A percentile compares a stretch with the other conserved stretches of the same genome.
Evolutionary conservation across 495 filamentous ascomycete genomes (phyloP).

Genomic region (Haplographium delicatum): DNA sequence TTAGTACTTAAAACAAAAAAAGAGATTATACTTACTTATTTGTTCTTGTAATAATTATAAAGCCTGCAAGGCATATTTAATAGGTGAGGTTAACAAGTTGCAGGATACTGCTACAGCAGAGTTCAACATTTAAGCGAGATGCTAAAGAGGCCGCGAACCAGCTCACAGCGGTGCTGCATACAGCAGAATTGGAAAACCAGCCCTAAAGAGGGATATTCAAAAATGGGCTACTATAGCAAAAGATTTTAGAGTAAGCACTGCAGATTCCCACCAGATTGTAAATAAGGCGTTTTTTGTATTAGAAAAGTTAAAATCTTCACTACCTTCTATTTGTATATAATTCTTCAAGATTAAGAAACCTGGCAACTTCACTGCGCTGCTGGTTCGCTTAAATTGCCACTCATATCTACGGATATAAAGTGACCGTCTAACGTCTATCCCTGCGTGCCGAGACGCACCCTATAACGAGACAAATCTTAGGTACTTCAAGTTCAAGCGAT

Average conservation of each 20-base stretch:
- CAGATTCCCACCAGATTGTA: slow-evolving; percentile 17
- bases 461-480: no score
- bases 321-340: slow-evolving; percentile 15
- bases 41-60: no score
- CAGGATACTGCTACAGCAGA: slow-evolving; percentile 9
- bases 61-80: no score
- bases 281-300: slow-evolving; percentile 15
- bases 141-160: slow-evolving; percentile 16
- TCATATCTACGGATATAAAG: slow-evolving; percentile 2
- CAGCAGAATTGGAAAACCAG: slow-evolving; percentile 18
- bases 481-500: no score
- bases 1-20: no score
- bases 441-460: no score
- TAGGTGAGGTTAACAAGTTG: slow-evolving; percentile 17
- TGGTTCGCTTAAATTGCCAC: slow-evolving; percentile 8
- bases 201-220: slow-evolving; percentile 19
- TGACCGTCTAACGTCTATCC: not conserved
- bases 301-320: slow-evolving; percentile 21
- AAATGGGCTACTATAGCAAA: slow-evolving; percentile 17
- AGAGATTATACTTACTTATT: no score
- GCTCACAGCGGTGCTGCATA: slow-evolving; percentile 16
- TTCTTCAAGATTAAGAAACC: slow-evolving; percentile 17
- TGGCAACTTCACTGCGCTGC: no score
- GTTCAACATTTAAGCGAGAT: slow-evolving; percentile 21
- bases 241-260: slow-evolving; percentile 11